Base-by-base conservation (phyloP, 164 flowering plant species). In the Umbilicus rupestris region DNA sequence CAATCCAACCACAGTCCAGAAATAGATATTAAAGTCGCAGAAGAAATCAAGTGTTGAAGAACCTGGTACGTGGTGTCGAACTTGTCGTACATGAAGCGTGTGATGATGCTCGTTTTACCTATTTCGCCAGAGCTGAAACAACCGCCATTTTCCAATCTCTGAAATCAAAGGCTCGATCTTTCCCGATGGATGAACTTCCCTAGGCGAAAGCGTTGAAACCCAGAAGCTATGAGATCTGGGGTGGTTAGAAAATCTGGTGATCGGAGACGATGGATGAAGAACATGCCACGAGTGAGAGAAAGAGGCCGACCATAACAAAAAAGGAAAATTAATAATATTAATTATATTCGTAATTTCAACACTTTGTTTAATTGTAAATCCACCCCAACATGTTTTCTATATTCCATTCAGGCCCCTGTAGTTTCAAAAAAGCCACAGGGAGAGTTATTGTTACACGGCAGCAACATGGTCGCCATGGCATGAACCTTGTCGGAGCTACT, bases 61-160 rank as follows among this genome's bases (percentile, higher is more conserved):
- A 88, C 96, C 92, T 89, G 96, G 57, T 89, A 89, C 16, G 96
- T 88, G 69, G 79, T 81, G 69, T 89, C 96, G 78, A 89, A 89
- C 72, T 89, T 89, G 66, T 89, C 96, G 74, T 89, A 87, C 96
- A 87, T 88, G 81, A 87, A 88, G 42, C 96, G 90, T 50, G 96
- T 88, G 77, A 88, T 88, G 80, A 88, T 87, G 80, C 92, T 88
- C 69, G 92, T 88, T 75, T 88, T 88, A 7, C 96, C 96, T 83
- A 88, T 67, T 88, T 88, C 28, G 94, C 94, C 3, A 86, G 79
- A 66, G 91, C 84, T 17, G 95, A 88, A 8, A 86, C 95, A 24
- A 78, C 74, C 70, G 89, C 95, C 94, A 88, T 87, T 70, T 28
- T 65, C 6, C 29, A 28, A 16, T 26, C 33, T 26, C 10, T 63